Percentiles rank a stretch among this genome's conserved stretches.
phyloP scores from a whole-genome alignment of 192 early-diverging fungal genomes.

The Glomus cerebriforme region DNA sequence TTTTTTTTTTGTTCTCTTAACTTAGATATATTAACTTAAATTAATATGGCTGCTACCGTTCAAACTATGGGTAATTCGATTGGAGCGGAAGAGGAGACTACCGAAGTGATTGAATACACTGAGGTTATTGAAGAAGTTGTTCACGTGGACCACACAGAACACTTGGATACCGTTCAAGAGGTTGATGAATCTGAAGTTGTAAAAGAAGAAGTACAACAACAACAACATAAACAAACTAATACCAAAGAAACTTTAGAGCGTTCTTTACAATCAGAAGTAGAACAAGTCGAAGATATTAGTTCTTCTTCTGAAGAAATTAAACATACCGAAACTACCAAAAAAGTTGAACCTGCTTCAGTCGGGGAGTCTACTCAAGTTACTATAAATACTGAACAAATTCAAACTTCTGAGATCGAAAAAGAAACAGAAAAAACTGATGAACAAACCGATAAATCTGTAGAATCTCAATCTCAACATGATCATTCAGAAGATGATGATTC shows the following conservation, averaged over 20 bases:
- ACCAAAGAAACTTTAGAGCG: not conserved
- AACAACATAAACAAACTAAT: not conserved
- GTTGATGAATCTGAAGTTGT: not conserved
- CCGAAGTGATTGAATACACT: not conserved
- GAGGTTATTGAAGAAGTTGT: not conserved
- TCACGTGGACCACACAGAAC: not conserved
- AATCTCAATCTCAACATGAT: not conserved
- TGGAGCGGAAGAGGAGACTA: not conserved
- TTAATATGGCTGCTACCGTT: not conserved
- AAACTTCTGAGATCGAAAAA: not conserved
- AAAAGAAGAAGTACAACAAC: not conserved
- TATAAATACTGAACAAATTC: not conserved
- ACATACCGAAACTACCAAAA: not conserved
- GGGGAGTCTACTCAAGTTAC: not conserved
- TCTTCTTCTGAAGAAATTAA: not conserved
- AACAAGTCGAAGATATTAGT: not conserved
- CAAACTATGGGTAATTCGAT: not conserved
- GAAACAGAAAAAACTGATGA: not conserved
- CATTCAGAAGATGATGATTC: not conserved
- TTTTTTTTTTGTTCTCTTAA: not conserved
- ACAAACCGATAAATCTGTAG: not conserved
- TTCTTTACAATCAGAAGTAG: not conserved
- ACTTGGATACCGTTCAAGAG: not conserved
- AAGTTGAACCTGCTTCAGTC: not conserved
- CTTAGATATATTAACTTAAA: not conserved